phyloP scores from a whole-genome alignment of 352 stramenopile species.

The Nothophytophthora sp. region DNA sequence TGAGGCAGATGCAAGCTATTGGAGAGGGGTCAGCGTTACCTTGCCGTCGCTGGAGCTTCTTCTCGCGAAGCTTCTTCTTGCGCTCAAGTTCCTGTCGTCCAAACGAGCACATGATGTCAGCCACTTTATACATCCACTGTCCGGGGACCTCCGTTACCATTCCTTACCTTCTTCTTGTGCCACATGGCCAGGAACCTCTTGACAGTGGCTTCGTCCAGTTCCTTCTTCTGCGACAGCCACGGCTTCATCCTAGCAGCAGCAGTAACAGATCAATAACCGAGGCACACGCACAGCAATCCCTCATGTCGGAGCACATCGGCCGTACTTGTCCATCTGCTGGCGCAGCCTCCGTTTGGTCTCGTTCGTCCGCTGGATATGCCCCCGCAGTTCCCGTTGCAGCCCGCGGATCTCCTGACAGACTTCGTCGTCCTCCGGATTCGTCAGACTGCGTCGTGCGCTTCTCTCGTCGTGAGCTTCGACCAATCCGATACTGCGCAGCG shows the following conservation, averaged over 20 bases:
- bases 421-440: conserved; percentile 50
- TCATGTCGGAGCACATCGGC: neutral
- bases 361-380: conserved; percentile 51
- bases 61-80: conserved; percentile 74
- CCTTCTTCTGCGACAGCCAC: conserved; percentile 56
- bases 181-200: conserved; percentile 64
- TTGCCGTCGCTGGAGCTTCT: conserved; percentile 69
- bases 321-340: conserved; percentile 53
- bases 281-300: too few species aligned
- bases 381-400: conserved; percentile 45
- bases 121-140: too few species aligned
- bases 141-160: too few species aligned
- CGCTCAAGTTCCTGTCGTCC: conserved; percentile 53
- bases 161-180: conserved; percentile 64
- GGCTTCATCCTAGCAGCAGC: conserved; percentile 45
- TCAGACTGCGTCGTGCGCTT: conserved; percentile 23
- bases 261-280: conserved; percentile 4
- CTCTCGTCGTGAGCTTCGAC: conserved; percentile 36
- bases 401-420: conserved; percentile 64
- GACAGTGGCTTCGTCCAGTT: conserved; percentile 47
- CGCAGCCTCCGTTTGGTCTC: conserved; percentile 61
- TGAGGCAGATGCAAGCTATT: too few species aligned
- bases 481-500: conserved; percentile 51
- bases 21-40: too few species aligned
- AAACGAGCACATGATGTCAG: neutral